phyloP scores from a whole-genome alignment of 208 protist species.

The Phytomonas sp. region DNA sequence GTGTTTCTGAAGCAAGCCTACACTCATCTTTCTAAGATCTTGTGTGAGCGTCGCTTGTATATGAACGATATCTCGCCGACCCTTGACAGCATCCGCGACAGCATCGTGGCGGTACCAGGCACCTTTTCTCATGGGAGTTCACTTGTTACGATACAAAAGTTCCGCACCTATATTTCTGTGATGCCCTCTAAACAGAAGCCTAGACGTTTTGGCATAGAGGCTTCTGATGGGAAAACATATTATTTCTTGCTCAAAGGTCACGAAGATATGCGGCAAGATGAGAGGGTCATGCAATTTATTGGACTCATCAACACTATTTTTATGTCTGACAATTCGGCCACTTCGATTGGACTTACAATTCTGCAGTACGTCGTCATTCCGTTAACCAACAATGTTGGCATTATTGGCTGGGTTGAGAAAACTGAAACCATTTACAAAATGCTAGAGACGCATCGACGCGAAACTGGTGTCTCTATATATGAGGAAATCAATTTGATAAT shows the following conservation, averaged over 20 bases:
- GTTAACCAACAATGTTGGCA: slow-evolving; percentile 97
- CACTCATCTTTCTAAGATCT: slow-evolving; percentile 60
- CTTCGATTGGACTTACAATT: slow-evolving; percentile 90
- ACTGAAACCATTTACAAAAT: slow-evolving; percentile 95
- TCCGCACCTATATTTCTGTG: slow-evolving; percentile 91
- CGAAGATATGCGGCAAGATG: slow-evolving; percentile 98
- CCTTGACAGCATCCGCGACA: slow-evolving; percentile 89
- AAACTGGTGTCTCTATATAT: slow-evolving; percentile 71
- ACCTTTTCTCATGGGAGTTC: slow-evolving; percentile 88
- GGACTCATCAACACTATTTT: slow-evolving; percentile 98
- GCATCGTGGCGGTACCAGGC: slow-evolving; percentile 97
- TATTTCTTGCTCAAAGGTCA: slow-evolving; percentile 98
- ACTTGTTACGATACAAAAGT: slow-evolving; percentile 93
- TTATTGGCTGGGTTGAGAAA: slow-evolving; percentile 99
- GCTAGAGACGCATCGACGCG: slow-evolving; percentile 68
- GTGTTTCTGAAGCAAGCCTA: slow-evolving; percentile 79
- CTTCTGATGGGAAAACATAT: slow-evolving; percentile 94
- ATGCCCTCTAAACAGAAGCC: slow-evolving; percentile 99
- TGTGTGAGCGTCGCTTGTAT: slow-evolving; percentile 62
- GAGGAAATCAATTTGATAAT: slow-evolving; percentile 82
- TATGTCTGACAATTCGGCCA: slow-evolving; percentile 65
- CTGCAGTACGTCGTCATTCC: slow-evolving; percentile 97
- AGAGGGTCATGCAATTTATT: slow-evolving; percentile 99
- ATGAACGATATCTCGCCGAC: slow-evolving; percentile 91
- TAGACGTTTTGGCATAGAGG: slow-evolving; percentile 94